Percentiles rank a stretch among this genome's conserved stretches.
Conservation (phyloP, 2,329 filamentous ascomycete genomes). For the Leptographium procerum region DNA sequence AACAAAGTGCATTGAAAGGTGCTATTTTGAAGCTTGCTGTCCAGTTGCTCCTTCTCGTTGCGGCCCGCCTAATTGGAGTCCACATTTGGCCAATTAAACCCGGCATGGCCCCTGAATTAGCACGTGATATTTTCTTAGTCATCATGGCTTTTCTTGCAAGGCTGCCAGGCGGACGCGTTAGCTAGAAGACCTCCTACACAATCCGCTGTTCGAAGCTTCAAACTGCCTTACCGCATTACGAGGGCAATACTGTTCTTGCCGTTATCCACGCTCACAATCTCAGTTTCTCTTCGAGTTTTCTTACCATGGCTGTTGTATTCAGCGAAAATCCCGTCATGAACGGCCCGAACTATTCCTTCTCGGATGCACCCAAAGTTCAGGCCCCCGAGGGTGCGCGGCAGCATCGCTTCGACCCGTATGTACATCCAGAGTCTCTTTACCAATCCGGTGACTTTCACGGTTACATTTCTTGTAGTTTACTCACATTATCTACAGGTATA, state of each 20-base stretch:
- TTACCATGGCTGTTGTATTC: conserved; percentile 53
- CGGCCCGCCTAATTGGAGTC: background rate
- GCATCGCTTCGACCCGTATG: conserved; percentile 90
- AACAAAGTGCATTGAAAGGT: background rate
- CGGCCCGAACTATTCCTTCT: conserved; percentile 59
- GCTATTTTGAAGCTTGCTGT: background rate
- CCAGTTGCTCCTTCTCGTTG: background rate
- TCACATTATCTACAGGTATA: conserved; percentile 54
- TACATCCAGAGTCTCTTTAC: background rate
- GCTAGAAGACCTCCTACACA: background rate
- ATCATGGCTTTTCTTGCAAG: conserved; percentile 33
- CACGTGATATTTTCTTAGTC: conserved; percentile 23
- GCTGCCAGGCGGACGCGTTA: conserved; percentile 34
- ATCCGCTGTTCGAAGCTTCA: conserved; percentile 5
- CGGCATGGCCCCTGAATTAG: background rate
- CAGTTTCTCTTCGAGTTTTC: background rate
- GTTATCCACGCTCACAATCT: background rate
- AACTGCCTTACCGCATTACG: conserved; percentile 6
- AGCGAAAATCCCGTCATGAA: conserved; percentile 59
- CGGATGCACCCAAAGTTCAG: conserved; percentile 43
- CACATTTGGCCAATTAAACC: background rate
- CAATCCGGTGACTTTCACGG: background rate
- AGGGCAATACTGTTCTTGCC: background rate
- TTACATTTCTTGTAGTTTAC: background rate
- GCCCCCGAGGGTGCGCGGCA: conserved; percentile 46